Evolutionary conservation across 768 basidiomycete species (phyloP), one percentile per base, ranked within the genome.

Genomic region (Kwoniella shandongensis): DNA sequence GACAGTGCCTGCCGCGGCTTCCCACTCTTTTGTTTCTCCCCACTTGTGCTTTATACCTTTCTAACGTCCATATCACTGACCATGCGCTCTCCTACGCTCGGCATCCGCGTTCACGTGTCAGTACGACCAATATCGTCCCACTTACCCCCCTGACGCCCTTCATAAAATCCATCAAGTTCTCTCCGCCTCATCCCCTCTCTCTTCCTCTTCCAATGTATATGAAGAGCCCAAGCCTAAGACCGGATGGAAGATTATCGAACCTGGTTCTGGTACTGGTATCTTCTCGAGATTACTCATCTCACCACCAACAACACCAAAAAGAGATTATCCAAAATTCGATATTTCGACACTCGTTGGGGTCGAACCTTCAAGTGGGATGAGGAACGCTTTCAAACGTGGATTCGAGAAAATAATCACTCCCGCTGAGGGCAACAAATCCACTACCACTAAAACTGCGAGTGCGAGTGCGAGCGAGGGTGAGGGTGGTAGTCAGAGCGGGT

Each of bases 321-420:
- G 79, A 80, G 17, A 81, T 80, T 40, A 73, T 70, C 54, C 75
- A 4, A 38, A 32, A 47, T 72, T 62, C 45, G 79, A 91, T 45
- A 78, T 71, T 36, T 17, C 78, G 26, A 75, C 80, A 44, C 73
- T 93, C 17, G 80, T 80, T 48, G 89, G 88, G 3, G 69, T 92
- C 29, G 93, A 97, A 74, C 93, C 93, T 29, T 74, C 87, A 63
- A 79, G 80, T 42, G 93, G 92, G 26, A 96, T 96, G 93, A 81
- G 92, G 50, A 78, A 81, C 2, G 79, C 82, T 1, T 96, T 91
- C 78, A 67, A 84, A 59, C 82, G 81, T 10, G 48, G 48, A 8
- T 18, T 54, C 15, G 25, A 51, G 10, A 38, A 12, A 4, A 26
- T 57, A n/a, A n/a, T 54, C 22, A 40, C 29, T 6, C 18, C 29